These are phyloP conservation scores for Scopulariopsis brevicaulis DNA, from an alignment of 2,329 filamentous ascomycete genomes.

Conservation along the genomic window DNA sequence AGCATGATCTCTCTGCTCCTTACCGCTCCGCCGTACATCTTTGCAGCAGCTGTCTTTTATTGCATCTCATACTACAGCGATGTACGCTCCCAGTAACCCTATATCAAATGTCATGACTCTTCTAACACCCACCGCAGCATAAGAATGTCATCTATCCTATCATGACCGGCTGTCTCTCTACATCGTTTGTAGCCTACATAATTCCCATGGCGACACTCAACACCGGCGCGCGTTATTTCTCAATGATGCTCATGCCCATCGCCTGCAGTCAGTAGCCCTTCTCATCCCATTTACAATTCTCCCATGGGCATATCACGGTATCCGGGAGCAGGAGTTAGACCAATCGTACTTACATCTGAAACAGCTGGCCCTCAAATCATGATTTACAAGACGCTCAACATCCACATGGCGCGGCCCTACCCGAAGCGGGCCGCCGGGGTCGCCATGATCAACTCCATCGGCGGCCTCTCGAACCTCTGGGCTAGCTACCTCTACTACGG, in stretches of 20 bases:
- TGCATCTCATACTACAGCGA: conserved; percentile 50
- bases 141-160: conserved; percentile 61
- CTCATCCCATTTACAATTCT: background rate
- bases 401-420: conserved; percentile 55
- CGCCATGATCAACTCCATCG: conserved; percentile 57
- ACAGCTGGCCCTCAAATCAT: conserved; percentile 8
- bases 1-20: conserved; percentile 48
- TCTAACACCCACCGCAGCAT: conserved; percentile 34
- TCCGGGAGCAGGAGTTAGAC: too few relatives aligned
- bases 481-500: conserved; percentile 49
- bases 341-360: background rate
- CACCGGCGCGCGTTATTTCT: conserved; percentile 48
- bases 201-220: conserved; percentile 49
- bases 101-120: conserved; percentile 13
- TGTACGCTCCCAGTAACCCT: background rate
- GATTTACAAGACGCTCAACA: conserved; percentile 62
- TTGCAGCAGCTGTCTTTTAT: conserved; percentile 31
- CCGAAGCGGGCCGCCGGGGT: conserved; percentile 58
- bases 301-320: too few relatives aligned
- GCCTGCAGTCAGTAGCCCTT: conserved; percentile 3
- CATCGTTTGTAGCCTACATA: conserved; percentile 53
- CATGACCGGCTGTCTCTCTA: conserved; percentile 45
- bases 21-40: conserved; percentile 53
- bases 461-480: conserved; percentile 44
- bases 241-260: conserved; percentile 21